A percentile compares a stretch with the other conserved stretches of the same genome.
phyloP scores from a whole-genome alignment of 148 eudicot genomes.

The Limonium bicolor region DNA sequence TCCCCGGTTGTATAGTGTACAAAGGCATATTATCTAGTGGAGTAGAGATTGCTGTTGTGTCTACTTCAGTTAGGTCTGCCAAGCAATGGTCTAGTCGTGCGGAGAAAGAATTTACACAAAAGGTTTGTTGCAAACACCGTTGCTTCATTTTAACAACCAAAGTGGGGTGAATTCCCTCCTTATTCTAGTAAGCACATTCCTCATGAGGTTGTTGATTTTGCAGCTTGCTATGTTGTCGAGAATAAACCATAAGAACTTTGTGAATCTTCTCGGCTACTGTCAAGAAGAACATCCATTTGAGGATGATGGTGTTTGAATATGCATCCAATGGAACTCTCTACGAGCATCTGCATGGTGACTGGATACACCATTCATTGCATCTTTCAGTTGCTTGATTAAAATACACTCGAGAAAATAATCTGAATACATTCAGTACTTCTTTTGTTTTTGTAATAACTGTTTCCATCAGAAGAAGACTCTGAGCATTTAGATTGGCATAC shows the following conservation, averaged over 20 bases:
- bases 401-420: no score
- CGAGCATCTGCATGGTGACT: slow-evolving; percentile 65
- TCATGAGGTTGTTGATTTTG: slow-evolving; percentile 1
- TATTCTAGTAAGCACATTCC: background rate
- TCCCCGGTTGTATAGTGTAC: slow-evolving; percentile 30
- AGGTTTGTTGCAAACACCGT: slow-evolving; percentile 10
- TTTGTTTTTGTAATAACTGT: no score
- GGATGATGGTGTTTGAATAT: slow-evolving; percentile 78
- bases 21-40: slow-evolving; percentile 36
- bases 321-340: slow-evolving; percentile 49
- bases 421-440: no score
- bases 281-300: slow-evolving; percentile 52
- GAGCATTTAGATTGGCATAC: slow-evolving; percentile 56
- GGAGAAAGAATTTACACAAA: slow-evolving; percentile 22
- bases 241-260: slow-evolving; percentile 57
- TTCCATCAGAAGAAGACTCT: slow-evolving; percentile 25
- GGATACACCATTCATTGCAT: no score
- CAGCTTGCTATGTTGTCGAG: slow-evolving; percentile 42
- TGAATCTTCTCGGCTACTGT: slow-evolving; percentile 56
- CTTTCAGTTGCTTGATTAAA: no score
- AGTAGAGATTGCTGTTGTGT: slow-evolving; percentile 33
- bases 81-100: slow-evolving; percentile 21
- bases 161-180: no score
- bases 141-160: no score
- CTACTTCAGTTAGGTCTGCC: slow-evolving; percentile 29